Evolutionary conservation across 805 yeast genomes (phyloP), one percentile per base, ranked within the genome.

Genomic region (Saturnispora zaruensis): DNA sequence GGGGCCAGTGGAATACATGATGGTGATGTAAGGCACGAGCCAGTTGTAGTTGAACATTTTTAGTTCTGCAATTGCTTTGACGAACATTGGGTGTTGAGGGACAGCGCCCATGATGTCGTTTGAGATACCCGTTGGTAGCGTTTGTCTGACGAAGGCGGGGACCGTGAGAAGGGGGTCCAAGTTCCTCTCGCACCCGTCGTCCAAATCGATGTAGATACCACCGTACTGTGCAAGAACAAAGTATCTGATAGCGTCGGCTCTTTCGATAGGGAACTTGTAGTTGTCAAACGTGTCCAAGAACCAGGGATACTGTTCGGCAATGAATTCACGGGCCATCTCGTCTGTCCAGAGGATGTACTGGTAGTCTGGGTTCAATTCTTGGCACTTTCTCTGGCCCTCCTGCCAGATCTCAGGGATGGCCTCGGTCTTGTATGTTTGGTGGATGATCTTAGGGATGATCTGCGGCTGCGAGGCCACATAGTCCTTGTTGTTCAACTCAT

Each of bases 1-100:
- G 0, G 97, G 96, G 11, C 97, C 97, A 0, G 97, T 90, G 11
- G 95, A 82, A 61, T 79, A 84, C 96, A 90, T 87, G 64, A 90
- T 88, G 32, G 96, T 88, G 53, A 89, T 71, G 68, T 90, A 90
- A 13, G 96, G 96, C 16, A 87, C 80, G 34, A 84, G 67, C 85
- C 95, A 88, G 66, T 86, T 84, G 57, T 76, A 73, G 60, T 87
- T 80, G 61, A 78, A 83, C 46, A 67, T 72, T 53, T 79, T 66
- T 53, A 90, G 71, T 44, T 76, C 76, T 53, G 82, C 84, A 53
- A 87, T 75, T 16, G 76, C 84, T 60, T 81, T 82, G 44, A 75
- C 64, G 70, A 87, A 87, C 67, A 89, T 87, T 3, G 96, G 96
- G 66, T 90, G 97, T 45, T 74, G 71, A 32, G 95, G 96, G 11